These are phyloP conservation scores for Rhododendron williamsianum DNA, from an alignment of 148 eudicot species.

Conservation along the genomic window DNA sequence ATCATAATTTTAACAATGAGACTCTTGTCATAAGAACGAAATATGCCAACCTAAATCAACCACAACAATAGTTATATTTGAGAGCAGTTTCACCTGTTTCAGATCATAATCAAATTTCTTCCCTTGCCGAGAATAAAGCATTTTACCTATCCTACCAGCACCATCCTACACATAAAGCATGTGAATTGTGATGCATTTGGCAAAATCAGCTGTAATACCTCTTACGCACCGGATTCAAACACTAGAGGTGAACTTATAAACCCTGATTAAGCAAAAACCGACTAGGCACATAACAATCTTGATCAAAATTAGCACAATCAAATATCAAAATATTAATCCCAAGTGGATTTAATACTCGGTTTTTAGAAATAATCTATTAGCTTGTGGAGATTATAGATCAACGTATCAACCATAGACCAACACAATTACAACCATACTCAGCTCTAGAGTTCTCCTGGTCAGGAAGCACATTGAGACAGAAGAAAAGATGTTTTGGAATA, in stretches of 20 bases:
- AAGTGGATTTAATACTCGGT: neutral
- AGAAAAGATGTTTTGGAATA: neutral
- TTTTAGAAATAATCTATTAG: neutral
- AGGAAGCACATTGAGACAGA: neutral
- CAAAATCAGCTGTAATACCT: neutral
- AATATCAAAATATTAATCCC: neutral
- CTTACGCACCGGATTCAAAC: neutral
- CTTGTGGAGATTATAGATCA: neutral
- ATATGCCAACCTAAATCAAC: neutral
- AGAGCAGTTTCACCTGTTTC: conserved; percentile 58
- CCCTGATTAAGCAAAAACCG: neutral
- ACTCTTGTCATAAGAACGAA: neutral
- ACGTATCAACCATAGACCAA: neutral
- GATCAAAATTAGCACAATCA: neutral
- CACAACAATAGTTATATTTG: neutral
- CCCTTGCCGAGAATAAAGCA: conserved; percentile 95
- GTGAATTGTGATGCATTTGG: neutral
- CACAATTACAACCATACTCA: neutral
- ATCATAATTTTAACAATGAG: conserved; percentile 2
- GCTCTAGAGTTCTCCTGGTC: neutral
- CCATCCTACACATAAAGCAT: conserved; percentile 62
- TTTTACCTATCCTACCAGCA: conserved; percentile 95
- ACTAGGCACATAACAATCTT: neutral
- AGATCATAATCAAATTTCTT: conserved; percentile 96
- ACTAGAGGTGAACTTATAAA: neutral